These are phyloP conservation scores for Aspergillus sparsus DNA, from an alignment of 495 filamentous ascomycete species.

Conservation along the genomic window DNA sequence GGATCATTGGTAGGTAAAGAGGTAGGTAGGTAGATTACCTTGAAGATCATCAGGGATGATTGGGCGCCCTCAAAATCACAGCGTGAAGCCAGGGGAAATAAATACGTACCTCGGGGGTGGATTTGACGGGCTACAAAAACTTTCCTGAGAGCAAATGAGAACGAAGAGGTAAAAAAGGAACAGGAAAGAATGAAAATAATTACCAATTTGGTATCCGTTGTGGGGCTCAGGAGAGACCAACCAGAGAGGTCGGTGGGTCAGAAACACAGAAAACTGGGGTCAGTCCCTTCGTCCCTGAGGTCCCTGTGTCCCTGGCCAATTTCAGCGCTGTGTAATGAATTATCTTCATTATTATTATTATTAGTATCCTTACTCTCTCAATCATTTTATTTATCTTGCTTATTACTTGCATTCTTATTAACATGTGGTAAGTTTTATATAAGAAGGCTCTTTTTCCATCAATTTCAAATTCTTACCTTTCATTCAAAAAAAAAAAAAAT, in stretches of 20 bases:
- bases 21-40: not conserved
- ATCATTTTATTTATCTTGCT: not conserved
- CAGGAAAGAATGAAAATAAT: slow-evolving; percentile 19
- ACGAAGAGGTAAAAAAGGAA: not conserved
- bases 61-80: not conserved
- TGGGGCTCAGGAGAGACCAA: slow-evolving; percentile 24
- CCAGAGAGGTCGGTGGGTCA: slow-evolving; percentile 25
- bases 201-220: slow-evolving; percentile 28
- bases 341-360: too few species aligned
- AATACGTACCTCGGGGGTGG: not conserved
- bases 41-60: slow-evolving; percentile 18
- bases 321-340: not conserved
- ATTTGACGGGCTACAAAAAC: slow-evolving; percentile 1
- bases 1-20: not conserved
- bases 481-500: too few species aligned
- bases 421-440: not conserved
- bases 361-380: not conserved
- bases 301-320: slow-evolving; percentile 6
- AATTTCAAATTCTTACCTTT: not conserved
- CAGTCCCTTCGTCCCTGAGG: slow-evolving; percentile 4
- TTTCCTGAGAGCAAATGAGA: slow-evolving; percentile 10
- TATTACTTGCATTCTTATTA: not conserved
- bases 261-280: slow-evolving; percentile 17
- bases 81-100: not conserved
- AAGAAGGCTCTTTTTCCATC: not conserved